Conservation (phyloP, 2,329 filamentous ascomycete species). For the Fusarium palustre region DNA sequence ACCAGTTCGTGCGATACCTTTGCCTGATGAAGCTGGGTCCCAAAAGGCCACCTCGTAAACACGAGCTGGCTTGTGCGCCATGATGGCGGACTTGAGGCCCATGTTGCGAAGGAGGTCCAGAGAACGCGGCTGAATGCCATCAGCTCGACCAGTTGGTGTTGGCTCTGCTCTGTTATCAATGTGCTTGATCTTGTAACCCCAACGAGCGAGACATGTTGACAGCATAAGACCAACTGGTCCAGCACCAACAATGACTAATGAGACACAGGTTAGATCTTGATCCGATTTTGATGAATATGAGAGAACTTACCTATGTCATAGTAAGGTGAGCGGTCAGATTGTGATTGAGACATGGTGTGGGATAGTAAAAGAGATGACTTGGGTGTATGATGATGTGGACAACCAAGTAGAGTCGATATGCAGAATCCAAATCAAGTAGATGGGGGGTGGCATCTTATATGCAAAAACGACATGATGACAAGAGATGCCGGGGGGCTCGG, state of each 20-base stretch:
- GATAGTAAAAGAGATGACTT: conserved; percentile 8
- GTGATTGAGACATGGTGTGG: conserved; percentile 34
- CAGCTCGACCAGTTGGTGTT: conserved; percentile 85
- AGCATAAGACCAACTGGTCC: conserved; percentile 90
- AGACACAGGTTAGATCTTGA: conserved; percentile 39
- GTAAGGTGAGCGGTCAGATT: conserved; percentile 43
- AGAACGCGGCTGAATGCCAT: conserved; percentile 91
- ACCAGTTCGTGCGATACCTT: conserved; percentile 73
- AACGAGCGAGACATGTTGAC: conserved; percentile 87
- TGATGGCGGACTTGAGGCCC: conserved; percentile 87
- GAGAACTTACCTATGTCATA: conserved; percentile 59
- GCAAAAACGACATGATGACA: conserved; percentile 22
- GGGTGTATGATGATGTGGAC: conserved; percentile 9
- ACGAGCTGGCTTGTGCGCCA: conserved; percentile 87
- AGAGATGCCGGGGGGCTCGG: conserved; percentile 26
- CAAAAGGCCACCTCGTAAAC: conserved; percentile 84
- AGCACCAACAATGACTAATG: conserved; percentile 83
- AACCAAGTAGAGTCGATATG: conserved; percentile 19
- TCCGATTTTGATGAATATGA: not conserved
- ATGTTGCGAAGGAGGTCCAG: conserved; percentile 89
- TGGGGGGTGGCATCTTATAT: conserved; percentile 36
- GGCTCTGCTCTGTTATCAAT: conserved; percentile 91
- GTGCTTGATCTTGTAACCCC: conserved; percentile 96
- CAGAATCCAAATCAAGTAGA: conserved; percentile 2
- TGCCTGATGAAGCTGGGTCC: conserved; percentile 68